Percentiles rank a stretch among this genome's conserved stretches.
Conservation (phyloP, 2,329 filamentous ascomycete genomes). For the Tolypocladium cylindrosporum region DNA sequence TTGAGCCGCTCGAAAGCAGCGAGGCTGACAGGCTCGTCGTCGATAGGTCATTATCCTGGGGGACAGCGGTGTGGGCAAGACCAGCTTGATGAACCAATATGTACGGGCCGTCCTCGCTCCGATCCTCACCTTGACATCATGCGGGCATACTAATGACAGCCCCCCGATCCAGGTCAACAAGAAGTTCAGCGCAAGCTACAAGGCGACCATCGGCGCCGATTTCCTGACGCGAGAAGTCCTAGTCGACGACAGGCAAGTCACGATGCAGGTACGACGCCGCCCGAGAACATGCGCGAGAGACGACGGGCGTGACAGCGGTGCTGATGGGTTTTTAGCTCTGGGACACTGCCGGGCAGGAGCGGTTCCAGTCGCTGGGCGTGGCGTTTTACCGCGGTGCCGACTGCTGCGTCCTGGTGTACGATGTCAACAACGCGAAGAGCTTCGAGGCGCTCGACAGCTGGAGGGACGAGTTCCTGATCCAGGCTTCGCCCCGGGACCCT, state of each 20-base stretch:
- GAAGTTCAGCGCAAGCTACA: conserved; percentile 99
- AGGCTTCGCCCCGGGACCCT: conserved; percentile 90
- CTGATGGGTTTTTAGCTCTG: conserved; percentile 56
- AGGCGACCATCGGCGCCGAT: conserved; percentile 96
- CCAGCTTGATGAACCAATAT: conserved; percentile 99
- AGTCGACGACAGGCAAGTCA: conserved; percentile 93
- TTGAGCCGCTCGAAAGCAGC: neutral
- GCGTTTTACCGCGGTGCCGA: conserved; percentile 97
- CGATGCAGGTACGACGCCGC: conserved; percentile 69
- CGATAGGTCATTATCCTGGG: conserved; percentile 95
- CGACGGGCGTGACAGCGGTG: conserved; percentile 5
- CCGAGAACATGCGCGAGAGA: neutral
- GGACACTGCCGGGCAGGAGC: conserved; percentile 95
- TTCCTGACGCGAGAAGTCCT: conserved; percentile 97
- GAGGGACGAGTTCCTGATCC: conserved; percentile 96
- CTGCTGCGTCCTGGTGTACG: conserved; percentile 95
- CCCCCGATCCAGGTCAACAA: conserved; percentile 75
- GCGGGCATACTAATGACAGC: conserved; percentile 5
- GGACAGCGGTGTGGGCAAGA: conserved; percentile 98
- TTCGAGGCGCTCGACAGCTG: conserved; percentile 98
- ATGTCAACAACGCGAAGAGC: conserved; percentile 98
- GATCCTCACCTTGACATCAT: neutral
- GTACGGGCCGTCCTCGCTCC: conserved; percentile 43
- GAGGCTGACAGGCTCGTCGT: conserved; percentile 1
- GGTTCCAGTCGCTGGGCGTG: conserved; percentile 93